Conservation (phyloP, 495 filamentous ascomycete genomes). For the Penicillium alfredii region DNA sequence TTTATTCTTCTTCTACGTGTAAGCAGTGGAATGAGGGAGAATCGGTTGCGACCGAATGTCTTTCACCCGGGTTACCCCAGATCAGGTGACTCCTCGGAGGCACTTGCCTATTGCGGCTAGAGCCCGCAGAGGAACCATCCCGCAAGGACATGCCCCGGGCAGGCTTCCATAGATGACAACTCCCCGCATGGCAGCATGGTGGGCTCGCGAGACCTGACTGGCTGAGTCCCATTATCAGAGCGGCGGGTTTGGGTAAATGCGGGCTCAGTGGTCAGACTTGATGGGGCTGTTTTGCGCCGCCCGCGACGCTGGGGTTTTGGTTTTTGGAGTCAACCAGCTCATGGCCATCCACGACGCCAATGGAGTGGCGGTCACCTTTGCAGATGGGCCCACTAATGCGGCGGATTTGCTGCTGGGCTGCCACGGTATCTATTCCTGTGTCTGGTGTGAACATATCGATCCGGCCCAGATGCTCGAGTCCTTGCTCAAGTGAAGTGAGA, state of each 20-base stretch:
- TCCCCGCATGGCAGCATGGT: conserved; percentile 24
- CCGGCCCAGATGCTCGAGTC: conserved; percentile 25
- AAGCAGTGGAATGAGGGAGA: too few relatives aligned
- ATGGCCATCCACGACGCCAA: conserved; percentile 10
- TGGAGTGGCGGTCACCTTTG: conserved; percentile 21
- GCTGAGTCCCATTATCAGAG: conserved; percentile 21
- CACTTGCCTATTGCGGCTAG: conserved; percentile 1
- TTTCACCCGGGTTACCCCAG: too few relatives aligned
- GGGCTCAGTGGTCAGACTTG: conserved; percentile 27
- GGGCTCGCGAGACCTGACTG: conserved; percentile 15
- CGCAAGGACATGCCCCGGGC: too few relatives aligned
- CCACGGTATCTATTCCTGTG: conserved; percentile 50
- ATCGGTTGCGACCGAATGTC: too few relatives aligned
- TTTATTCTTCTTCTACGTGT: too few relatives aligned
- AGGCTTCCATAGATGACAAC: too few relatives aligned
- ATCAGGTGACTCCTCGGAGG: conserved; percentile 1
- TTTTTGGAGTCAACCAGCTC: conserved; percentile 21
- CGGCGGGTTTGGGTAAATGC: conserved; percentile 31
- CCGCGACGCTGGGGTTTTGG: conserved; percentile 15
- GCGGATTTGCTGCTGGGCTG: conserved; percentile 51
- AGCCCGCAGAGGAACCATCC: background rate
- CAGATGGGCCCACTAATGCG: conserved; percentile 24
- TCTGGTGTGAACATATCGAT: conserved; percentile 24
- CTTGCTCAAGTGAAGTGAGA: too few relatives aligned
- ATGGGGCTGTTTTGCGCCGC: conserved; percentile 23